These are phyloP conservation scores for Tuber indicum DNA, from an alignment of 495 filamentous ascomycete genomes.

Conservation along the genomic window DNA sequence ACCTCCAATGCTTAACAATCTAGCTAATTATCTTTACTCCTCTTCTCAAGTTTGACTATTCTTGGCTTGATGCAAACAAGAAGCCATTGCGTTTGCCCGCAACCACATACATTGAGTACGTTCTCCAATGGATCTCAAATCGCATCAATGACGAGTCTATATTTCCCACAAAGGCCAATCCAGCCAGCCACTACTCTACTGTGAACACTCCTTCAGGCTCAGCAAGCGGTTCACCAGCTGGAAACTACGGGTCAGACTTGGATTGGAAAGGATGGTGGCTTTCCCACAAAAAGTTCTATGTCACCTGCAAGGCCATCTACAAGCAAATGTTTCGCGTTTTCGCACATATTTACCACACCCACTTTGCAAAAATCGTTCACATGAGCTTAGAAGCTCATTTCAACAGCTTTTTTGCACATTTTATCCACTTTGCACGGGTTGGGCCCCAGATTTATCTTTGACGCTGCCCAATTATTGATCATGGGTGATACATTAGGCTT, in stretches of 20 bases:
- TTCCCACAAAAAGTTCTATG: slow-evolving; percentile 66
- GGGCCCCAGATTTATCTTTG: neutral
- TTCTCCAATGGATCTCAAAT: slow-evolving; percentile 68
- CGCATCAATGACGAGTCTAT: slow-evolving; percentile 64
- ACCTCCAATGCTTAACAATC: neutral
- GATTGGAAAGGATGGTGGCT: slow-evolving; percentile 68
- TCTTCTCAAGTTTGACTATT: slow-evolving; percentile 56
- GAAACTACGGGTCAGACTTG: slow-evolving; percentile 49
- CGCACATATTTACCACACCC: slow-evolving; percentile 63
- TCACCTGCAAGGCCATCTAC: slow-evolving; percentile 66
- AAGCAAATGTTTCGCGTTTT: slow-evolving; percentile 79
- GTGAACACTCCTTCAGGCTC: slow-evolving; percentile 47
- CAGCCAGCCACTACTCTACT: slow-evolving; percentile 44
- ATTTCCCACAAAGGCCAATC: slow-evolving; percentile 58
- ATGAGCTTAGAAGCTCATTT: slow-evolving; percentile 61
- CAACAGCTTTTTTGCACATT: slow-evolving; percentile 73
- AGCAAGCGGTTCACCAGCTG: slow-evolving; percentile 10
- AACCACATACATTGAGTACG: slow-evolving; percentile 64
- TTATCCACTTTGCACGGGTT: slow-evolving; percentile 57
- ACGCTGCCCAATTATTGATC: neutral
- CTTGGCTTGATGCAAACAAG: slow-evolving; percentile 58
- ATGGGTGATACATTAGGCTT: slow-evolving; percentile 49
- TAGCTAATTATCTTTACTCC: neutral
- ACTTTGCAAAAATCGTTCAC: slow-evolving; percentile 61
- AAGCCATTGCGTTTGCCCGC: slow-evolving; percentile 54